Base-by-base conservation (phyloP, 176 grass and related monocot species). In the Oryza glaberrima region DNA sequence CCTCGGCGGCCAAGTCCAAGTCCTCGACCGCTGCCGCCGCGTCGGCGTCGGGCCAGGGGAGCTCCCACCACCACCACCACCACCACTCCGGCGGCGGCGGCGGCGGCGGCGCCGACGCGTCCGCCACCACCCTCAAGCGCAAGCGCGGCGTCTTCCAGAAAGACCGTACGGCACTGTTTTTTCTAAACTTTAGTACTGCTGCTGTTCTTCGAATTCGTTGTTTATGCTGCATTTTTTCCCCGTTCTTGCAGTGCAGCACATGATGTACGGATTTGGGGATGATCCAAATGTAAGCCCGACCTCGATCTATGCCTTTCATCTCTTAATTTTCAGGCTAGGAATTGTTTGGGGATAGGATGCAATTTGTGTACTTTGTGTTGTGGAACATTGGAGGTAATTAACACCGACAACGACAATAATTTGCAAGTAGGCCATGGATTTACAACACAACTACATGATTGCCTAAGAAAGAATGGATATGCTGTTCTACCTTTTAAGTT, bases 191-290 rank as follows among this genome's bases (percentile, higher is more conserved):
- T 2, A 22, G 19, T 32, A 2, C 16, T 41, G 7, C 8, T 64
- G 10, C 46, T 61, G 17, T 56, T 11, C 22, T 34, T 71, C 38
- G 23, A 11, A 10, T 70, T 72, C 46, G 26, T 9, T 76, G 45
- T 8, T 4, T 47, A 34, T 63, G 32, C 17, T 73, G 11, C 12
- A 30, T 9, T 13, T 26, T 72, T 48, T 46, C 81, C 8, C 14
- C 6, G 30, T 49, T 80, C 65, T 66, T 91, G 71, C 90, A 94
- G 95, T 98, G 72, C 95, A 98, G 78, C 95, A 98, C 88, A 94
- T 98, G 92, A 98, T 98, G 95, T 98, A 93, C 86, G 95, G 95
- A 58, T 98, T 98, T 84, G 95, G 95, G 67, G 95, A 98, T 69
- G 95, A 93, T 76, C 83, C 92, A 44, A 98, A 98, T 91, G 92